A percentile compares a stretch with the other conserved stretches of the same genome.
phyloP scores from a whole-genome alignment of 352 stramenopile genomes.

The Pythium dissotocum region DNA sequence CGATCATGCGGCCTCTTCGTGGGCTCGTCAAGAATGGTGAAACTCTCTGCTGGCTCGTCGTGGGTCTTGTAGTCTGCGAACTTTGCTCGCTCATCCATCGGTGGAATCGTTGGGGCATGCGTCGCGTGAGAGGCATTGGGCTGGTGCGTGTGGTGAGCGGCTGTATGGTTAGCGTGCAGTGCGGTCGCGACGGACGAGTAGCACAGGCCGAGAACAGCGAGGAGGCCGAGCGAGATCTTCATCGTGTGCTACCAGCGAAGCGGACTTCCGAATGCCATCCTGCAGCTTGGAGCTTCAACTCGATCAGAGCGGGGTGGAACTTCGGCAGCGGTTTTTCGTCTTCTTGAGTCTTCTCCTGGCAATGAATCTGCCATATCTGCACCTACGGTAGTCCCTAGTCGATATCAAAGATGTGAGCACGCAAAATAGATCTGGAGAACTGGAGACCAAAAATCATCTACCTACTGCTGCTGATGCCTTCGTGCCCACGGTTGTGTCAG shows the following conservation, averaged over 20 bases:
- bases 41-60: neutral
- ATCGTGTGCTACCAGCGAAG: neutral
- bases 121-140: neutral
- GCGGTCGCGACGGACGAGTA: neutral
- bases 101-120: neutral
- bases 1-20: neutral
- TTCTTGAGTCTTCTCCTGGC: neutral
- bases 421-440: neutral
- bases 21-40: neutral
- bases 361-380: neutral
- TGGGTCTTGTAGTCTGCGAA: constrained; percentile 1
- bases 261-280: neutral
- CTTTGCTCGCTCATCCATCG: neutral
- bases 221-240: neutral
- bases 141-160: neutral
- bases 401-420: neutral
- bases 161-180: neutral
- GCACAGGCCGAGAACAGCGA: neutral
- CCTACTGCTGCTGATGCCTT: neutral
- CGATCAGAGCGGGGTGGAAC: neutral
- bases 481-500: too few relatives aligned
- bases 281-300: neutral
- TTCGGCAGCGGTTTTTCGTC: neutral
- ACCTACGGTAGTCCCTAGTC: neutral
- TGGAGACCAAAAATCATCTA: too few relatives aligned